Base-by-base conservation (phyloP, 2,329 filamentous ascomycete species). In the Penicillium brasilianum region DNA sequence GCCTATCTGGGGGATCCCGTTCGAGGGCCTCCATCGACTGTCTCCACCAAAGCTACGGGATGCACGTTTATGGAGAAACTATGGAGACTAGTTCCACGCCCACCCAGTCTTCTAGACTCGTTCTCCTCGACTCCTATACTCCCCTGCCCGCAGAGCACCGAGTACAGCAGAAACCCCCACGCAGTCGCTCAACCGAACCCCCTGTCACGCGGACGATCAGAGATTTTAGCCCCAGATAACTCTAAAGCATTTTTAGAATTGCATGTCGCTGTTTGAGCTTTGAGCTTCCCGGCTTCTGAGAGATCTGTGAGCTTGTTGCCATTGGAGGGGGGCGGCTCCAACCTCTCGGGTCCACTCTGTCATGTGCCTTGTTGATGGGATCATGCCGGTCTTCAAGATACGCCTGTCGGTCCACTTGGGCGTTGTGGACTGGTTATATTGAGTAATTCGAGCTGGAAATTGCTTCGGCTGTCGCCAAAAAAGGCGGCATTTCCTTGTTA, bases 1-100 rank as follows among this genome's bases (percentile, higher is more conserved):
- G 58, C 67, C 67, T 67, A 67, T 67, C 66, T 67, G 57, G 67
- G 67, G 65, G 46, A 67, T 62, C 58, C 67, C 63, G 65, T 52
- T 14, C 32, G 36, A 43, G 13, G 55, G 36, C 30, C 32, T 25
- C 44, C 53, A 32, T 50, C 46, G 28, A 28, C 49, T 16, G n/a
- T n/a, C 62, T 55, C 43, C 59, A 59, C 54, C 51, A 44, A 32
- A 51, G 53, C 58, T 50, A 28, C 44, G 28, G 43, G 28, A 46
- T 3, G 25, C 13, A 25, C 30, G 18, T 54, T 43, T 34, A 58
- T 55, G 43, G 55, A 59, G 51, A 54, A 57, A 22, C 34, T 48
- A 53, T 58, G 57, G 51, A 55, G 62, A 28, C 22, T 4, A 9
- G 9, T 11, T 28, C 48, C 9, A 32, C 46, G 25, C 16, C 11